Evolutionary conservation across 306 rosid genomes (phyloP), one percentile per base, ranked within the genome.

Genomic region (Vigna trinervia): DNA sequence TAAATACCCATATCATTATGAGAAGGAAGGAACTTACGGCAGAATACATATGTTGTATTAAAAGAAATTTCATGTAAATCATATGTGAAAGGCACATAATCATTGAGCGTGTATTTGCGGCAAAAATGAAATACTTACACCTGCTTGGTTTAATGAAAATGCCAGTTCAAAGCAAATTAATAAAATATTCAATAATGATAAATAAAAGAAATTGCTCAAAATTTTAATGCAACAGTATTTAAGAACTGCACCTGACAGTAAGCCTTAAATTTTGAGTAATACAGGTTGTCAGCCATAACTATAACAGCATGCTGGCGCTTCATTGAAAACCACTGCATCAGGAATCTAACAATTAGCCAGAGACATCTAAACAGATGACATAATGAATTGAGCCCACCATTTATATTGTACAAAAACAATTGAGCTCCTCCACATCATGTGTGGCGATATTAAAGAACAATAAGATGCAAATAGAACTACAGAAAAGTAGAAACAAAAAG

Each of bases 281-380:
- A 96, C 51, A 96, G 85, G 77, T 70, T 38, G 74, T 96, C 98
- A 11, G 98, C 98, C 88, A 89, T 73, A 56, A 85, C 83, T 26
- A 91, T 76, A 78, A 91, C 81, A 71, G 99, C 99, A 79, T 96
- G 99, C 81, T 85, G 91, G 71, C 99, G 92, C 84, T 91, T 92
- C 89, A 96, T 39, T 13, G 99, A 84, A 82, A 93, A 96, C 97
- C 97, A 96, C 99, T 93, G 93, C 83, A 88, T 56, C 77, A 54
- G 52, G 48, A 80, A 77, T 30, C 58, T 74, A 63, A 77, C 19
- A 76, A 34, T 52, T 45, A 74, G 51, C 56, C 46, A 63, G 13
- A 20, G 34, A 23, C 43, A 65, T 28, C 45, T 38, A 63, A 71
- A 61, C 52, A 20, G 47, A 68, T 45, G 59, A 45, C 76, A 75